Evolutionary conservation across 176 grass and related monocot species (phyloP).

Genomic region (Paspalum notatum): DNA sequence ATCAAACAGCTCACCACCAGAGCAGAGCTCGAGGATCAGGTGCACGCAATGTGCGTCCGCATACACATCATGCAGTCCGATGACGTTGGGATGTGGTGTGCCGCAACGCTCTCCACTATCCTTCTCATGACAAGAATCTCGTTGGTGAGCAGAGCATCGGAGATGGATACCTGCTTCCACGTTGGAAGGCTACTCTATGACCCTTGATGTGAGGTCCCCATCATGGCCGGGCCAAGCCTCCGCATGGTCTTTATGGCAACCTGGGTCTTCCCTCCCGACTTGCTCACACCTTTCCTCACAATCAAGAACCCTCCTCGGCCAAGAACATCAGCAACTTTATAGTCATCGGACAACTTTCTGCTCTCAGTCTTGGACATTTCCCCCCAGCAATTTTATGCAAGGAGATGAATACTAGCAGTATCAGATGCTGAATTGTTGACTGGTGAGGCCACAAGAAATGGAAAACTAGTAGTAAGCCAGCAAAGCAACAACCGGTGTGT

Average conservation of each 20-base stretch:
- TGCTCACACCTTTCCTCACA: conserved; percentile 69
- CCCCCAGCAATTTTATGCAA: background rate
- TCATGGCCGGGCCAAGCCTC: conserved; percentile 51
- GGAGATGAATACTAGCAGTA: conserved; percentile 1
- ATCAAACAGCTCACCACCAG: conserved; percentile 65
- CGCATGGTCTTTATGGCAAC: conserved; percentile 68
- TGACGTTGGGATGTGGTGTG: conserved; percentile 71
- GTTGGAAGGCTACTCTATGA: conserved; percentile 43
- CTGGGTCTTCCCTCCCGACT: conserved; percentile 43
- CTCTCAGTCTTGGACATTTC: conserved; percentile 54
- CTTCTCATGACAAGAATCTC: conserved; percentile 75
- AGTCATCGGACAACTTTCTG: conserved; percentile 62
- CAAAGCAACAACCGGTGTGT: conserved; percentile 10
- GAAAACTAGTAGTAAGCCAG: background rate
- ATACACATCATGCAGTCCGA: conserved; percentile 65
- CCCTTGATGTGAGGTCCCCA: conserved; percentile 35
- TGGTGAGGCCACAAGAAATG: background rate
- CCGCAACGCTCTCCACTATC: conserved; percentile 68
- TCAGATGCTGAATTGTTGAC: background rate
- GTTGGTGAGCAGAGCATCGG: conserved; percentile 60
- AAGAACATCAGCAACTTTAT: conserved; percentile 60
- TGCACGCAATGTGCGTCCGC: conserved; percentile 56
- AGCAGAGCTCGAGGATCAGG: conserved; percentile 70
- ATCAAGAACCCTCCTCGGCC: conserved; percentile 69
- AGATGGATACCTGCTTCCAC: conserved; percentile 76